Evolutionary conservation across 352 stramenopile species (phyloP), one percentile per base, ranked within the genome.

Genomic region (Globisporangium camurandrum): DNA sequence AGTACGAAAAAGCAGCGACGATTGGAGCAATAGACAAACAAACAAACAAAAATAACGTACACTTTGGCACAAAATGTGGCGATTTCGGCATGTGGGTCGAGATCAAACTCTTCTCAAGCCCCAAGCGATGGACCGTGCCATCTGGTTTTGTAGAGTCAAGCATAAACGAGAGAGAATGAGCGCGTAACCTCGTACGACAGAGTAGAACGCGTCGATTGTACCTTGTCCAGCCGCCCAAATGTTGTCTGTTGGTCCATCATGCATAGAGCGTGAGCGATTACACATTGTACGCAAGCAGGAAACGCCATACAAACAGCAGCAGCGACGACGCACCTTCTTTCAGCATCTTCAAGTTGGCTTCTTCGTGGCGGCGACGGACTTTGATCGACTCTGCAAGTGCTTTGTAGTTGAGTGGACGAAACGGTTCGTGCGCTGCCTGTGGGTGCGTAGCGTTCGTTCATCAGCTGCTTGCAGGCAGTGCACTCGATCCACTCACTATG

Each of bases 381-480:
- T 83, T 81, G 48, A 93, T 87, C 42, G 74, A 78, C 49, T 93
- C 74, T 9, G 83, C 83, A 41, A 93, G 66, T 38, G 71, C 46
- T 59, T 85, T 86, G 67, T 93, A 93, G 65, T 93, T 92, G 34
- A 93, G 70, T 19, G 80, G 78, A 36, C 84, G 80, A 57, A 93
- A 93, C n/a, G 83, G 83, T 61, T 93, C 79, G 30, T 93, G 83
- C 16, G 78, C 62, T 26, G 80, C 61, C 70, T 73, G 37, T 17
- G 16, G 40, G 19, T 37, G 24, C 20, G 23, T 43, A 22, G 17
- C 16, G 20, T 45, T 22, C 4, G 19, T 8, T n/a, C 7, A 16
- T 33, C 23, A 31, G 14, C 42, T 17, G 7, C 12, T 7, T 14
- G 6, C 27, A 27, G n/a, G 23, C 40, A 34, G 3, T 22, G 31